Conservation (phyloP, 73 alveolate species). For the Paraurostyla sp. region DNA sequence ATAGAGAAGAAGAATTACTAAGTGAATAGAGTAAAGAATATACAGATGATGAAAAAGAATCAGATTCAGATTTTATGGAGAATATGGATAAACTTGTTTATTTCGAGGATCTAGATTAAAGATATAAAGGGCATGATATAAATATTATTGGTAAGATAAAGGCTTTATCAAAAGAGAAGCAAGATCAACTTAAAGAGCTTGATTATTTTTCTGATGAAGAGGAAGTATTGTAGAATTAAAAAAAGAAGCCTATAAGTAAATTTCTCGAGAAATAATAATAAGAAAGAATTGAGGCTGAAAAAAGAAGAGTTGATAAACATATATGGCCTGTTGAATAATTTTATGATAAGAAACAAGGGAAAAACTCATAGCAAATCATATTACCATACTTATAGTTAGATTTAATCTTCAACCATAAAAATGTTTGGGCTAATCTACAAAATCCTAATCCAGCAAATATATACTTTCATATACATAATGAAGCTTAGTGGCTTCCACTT, state of each 20-base stretch:
- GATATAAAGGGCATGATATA: slow-evolving; percentile 49
- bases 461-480: slow-evolving; percentile 76
- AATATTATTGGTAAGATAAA: slow-evolving; percentile 40
- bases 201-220: slow-evolving; percentile 47
- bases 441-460: slow-evolving; percentile 81
- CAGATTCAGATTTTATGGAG: slow-evolving; percentile 50
- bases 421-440: slow-evolving; percentile 87
- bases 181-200: neutral
- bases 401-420: slow-evolving; percentile 84
- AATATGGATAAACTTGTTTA: neutral
- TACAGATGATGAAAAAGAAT: slow-evolving; percentile 62
- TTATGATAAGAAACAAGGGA: slow-evolving; percentile 45
- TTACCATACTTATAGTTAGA: slow-evolving; percentile 82
- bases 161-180: slow-evolving; percentile 14
- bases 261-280: slow-evolving; percentile 44
- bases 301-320: slow-evolving; percentile 69
- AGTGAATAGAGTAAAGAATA: neutral
- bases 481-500: slow-evolving; percentile 79
- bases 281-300: slow-evolving; percentile 33
- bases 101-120: slow-evolving; percentile 40
- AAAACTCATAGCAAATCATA: neutral
- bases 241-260: slow-evolving; percentile 2
- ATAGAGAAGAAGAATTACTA: neutral
- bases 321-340: slow-evolving; percentile 65
- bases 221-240: neutral